Base-by-base conservation (phyloP, 495 filamentous ascomycete species). In the Terfezia claveryi region DNA sequence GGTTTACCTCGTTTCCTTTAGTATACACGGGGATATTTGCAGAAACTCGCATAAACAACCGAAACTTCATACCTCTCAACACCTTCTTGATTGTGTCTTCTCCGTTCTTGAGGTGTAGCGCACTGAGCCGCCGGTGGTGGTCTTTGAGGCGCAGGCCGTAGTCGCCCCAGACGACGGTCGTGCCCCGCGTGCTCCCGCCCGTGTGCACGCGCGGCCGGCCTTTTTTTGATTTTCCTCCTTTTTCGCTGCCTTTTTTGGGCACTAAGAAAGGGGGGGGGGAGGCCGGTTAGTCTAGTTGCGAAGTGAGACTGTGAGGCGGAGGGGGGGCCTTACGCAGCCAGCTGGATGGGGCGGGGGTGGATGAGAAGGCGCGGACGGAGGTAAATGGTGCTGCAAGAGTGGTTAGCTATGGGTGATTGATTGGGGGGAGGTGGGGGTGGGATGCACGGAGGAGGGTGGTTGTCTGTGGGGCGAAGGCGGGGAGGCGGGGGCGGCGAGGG, bases 21-120 rank as follows among this genome's bases (percentile, higher is more conserved):
- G 85, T 83, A 70, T 87, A 99, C 11, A 99, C 91, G 64, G 87
- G 89, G 57, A 94, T 83, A 67, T 87, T 94, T 56, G 87, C 87
- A 57, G 78, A 78, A 27, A 96, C 80, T 54, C 92, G 76, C 73
- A 82, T 93, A 70, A 89, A 99, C 52, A 99, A 68, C 46, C 83
- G 77, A 68, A 89, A 99, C 61, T 86, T 85, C 76, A 94, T 81
- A 32, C 92, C 92, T 71, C 92, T 75, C 53, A 99, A 68, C 57
- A 87, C 76, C 59, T 76, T 75, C 66, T 85, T 88, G 67, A 99
- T 94, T 1, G 88, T 85, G 50, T 94, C 87, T 66, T 93, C 88
- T 57, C 84, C 92, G 57, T 83, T 77, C 69, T 86, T 84, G 52
- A 96, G 76, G 57, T 91, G 85, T 50, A 75, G 66, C n/a, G 91